phyloP scores from a whole-genome alignment of 2,329 filamentous ascomycete species.

The Colletotrichum navitas region DNA sequence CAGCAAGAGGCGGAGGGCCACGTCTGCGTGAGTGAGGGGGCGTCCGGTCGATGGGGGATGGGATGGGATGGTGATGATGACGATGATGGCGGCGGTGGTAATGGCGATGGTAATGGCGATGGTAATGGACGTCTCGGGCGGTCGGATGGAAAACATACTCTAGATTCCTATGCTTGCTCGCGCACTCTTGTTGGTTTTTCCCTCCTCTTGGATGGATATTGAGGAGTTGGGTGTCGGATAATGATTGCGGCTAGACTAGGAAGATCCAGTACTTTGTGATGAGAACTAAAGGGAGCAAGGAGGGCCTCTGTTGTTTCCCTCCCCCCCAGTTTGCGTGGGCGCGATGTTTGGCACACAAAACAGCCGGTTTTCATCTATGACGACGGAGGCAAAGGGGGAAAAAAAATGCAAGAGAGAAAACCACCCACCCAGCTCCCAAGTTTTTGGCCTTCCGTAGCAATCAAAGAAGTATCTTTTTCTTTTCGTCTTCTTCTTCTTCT shows the following conservation, averaged over 20 bases:
- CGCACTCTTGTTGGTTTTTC: conserved; percentile 26
- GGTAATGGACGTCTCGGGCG: conserved; percentile 6
- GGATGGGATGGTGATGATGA: not conserved
- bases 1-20: conserved; percentile 57
- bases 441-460: conserved; percentile 16
- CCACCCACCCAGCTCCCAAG: conserved; percentile 18
- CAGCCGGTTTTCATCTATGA: not conserved
- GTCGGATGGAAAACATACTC: not conserved
- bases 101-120: not conserved
- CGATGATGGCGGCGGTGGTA: not conserved
- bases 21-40: conserved; percentile 50
- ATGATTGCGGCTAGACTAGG: conserved; percentile 17
- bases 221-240: conserved; percentile 24
- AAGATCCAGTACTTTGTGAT: conserved; percentile 13
- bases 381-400: not conserved
- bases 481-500: too few species aligned
- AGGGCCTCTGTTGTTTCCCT: not conserved
- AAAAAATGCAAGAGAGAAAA: not conserved
- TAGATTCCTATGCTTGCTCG: conserved; percentile 35
- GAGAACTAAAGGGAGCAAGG: not conserved
- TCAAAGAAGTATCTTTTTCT: conserved; percentile 2
- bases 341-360: conserved; percentile 15
- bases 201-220: not conserved
- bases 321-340: not conserved
- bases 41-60: not conserved